Evolutionary conservation across 2,329 filamentous ascomycete genomes (phyloP).

Genomic region (Calonectria honghensis): DNA sequence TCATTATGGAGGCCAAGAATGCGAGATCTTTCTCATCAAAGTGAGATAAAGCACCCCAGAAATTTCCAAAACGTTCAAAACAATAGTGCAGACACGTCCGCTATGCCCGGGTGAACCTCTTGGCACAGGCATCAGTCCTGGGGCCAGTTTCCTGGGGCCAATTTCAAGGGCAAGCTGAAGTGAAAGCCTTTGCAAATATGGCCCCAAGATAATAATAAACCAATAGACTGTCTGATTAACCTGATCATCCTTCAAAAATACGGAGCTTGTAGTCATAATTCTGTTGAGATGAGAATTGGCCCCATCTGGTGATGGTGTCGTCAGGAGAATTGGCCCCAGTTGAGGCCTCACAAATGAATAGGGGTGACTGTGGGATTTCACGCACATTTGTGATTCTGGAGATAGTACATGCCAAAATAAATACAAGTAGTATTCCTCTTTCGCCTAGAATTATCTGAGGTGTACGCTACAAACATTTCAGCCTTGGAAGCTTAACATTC

Average conservation of each 20-base stretch:
- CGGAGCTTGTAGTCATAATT: not conserved
- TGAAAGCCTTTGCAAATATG: not conserved
- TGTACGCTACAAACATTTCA: not conserved
- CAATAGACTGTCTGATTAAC: not conserved
- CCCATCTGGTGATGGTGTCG: not conserved
- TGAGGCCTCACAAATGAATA: conserved; percentile 2
- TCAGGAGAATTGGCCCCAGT: not conserved
- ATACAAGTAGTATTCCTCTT: not conserved
- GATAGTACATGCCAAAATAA: not conserved
- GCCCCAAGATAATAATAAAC: not conserved
- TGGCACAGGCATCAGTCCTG: conserved; percentile 1
- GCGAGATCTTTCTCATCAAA: not conserved
- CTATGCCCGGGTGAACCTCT: not conserved
- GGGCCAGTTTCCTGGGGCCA: conserved; percentile 18
- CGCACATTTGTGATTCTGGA: not conserved
- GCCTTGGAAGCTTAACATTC: not conserved
- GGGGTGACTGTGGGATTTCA: not conserved
- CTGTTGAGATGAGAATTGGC: not conserved
- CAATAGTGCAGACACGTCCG: not conserved
- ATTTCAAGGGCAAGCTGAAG: not conserved
- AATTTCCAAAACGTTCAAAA: not conserved
- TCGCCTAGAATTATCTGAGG: not conserved
- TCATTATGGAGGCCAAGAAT: too few species aligned
- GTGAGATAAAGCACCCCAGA: too few species aligned
- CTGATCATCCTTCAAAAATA: not conserved